Evolutionary conservation across 768 basidiomycete species (phyloP).

Genomic region (Mycena galopus): DNA sequence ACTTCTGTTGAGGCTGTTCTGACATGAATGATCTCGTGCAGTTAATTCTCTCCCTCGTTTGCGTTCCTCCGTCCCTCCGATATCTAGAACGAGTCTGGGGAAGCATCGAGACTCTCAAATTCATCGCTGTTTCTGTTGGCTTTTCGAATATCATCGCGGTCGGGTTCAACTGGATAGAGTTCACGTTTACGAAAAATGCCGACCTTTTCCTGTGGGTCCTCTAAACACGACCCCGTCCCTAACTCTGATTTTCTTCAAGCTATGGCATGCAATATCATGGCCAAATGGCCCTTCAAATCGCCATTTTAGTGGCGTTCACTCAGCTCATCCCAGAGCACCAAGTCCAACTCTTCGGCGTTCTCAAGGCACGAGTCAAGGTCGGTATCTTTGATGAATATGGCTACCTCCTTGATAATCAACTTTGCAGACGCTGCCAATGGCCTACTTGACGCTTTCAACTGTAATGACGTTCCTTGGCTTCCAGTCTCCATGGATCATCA

Average conservation of each 20-base stretch:
- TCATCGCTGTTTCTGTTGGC: conserved; percentile 83
- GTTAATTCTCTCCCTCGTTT: conserved; percentile 82
- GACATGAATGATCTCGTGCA: conserved; percentile 45
- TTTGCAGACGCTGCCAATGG: conserved; percentile 94
- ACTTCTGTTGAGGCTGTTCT: conserved; percentile 11
- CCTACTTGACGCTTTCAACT: conserved; percentile 91
- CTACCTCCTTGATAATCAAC: conserved; percentile 22
- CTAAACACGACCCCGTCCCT: conserved; percentile 20
- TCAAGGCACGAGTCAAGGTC: conserved; percentile 93
- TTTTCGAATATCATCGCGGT: conserved; percentile 91
- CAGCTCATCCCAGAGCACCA: conserved; percentile 99
- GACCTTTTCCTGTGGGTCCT: conserved; percentile 82
- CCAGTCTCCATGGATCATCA: conserved; percentile 91
- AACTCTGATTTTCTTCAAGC: conserved; percentile 55
- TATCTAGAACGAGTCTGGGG: conserved; percentile 98
- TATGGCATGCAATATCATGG: conserved; percentile 93
- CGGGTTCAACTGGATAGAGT: conserved; percentile 91
- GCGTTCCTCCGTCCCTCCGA: conserved; percentile 85
- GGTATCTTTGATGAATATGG: conserved; percentile 53
- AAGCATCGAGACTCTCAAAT: conserved; percentile 84
- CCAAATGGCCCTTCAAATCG: conserved; percentile 91
- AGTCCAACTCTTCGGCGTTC: conserved; percentile 88
- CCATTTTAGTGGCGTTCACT: conserved; percentile 94
- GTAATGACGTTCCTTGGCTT: conserved; percentile 86
- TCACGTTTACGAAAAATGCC: conserved; percentile 73